Evolutionary conservation across 2,329 filamentous ascomycete genomes (phyloP), one percentile per base, ranked within the genome.

Genomic region (Nemania sp.): DNA sequence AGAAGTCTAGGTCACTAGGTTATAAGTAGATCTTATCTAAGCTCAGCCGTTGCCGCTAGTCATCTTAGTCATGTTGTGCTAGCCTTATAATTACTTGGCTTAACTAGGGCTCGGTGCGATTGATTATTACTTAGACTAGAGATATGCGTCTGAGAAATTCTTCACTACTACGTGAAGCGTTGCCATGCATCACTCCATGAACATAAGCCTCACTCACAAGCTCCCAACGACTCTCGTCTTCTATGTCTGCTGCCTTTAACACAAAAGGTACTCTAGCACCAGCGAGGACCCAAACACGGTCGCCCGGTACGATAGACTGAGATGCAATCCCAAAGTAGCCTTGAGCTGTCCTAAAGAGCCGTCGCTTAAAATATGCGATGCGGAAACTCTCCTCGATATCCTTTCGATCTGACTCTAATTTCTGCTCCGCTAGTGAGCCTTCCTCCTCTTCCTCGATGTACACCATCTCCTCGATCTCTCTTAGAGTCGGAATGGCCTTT

Each of bases 351-450:
- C 35, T 27, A 35, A 67, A 67, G 7, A 67, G 27, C 55, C 65
- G 52, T 26, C 65, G 60, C 11, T 51, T n/a, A 29, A 60, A 24
- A 38, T 64, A 67, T 1, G 65, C 65, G 15, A 67, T 38, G 3
- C 65, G 60, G 32, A 67, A 64, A 29, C 65, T 67, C 35, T 67
- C 65, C 27, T 67, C 65, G 18, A 64, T 64, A 11, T 47, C 60
- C 27, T 67, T 67, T 6, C 60, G 54, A 27, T 55, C 29, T 18
- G 47, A 41, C 55, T 64, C 65, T 20, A 64, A 22, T 32, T 43
- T 43, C 15, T 60, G 45, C 13, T 64, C 60, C 26, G 47, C 65
- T 32, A 20, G n/a, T 22, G 61, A 64, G 18, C 47, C 60, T 32
- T 58, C 60, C 26, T 64, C 60, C 26, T 64, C 22, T 1, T 64